These are phyloP conservation scores for Theobroma cacao DNA, from an alignment of 345 rosid genomes.

Conservation along the genomic window DNA sequence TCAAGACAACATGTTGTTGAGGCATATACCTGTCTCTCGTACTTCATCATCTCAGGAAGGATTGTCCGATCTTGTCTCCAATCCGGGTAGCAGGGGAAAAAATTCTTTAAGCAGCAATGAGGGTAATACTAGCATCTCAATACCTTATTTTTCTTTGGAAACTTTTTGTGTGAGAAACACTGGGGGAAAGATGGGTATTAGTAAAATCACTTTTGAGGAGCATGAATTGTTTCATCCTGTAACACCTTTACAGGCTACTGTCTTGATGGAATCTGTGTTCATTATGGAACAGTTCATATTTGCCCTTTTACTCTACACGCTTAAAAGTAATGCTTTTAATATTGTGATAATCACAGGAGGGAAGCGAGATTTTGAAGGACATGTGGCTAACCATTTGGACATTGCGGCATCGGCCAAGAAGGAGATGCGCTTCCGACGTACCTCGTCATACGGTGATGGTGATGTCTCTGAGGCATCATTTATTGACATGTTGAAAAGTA, in stretches of 20 bases:
- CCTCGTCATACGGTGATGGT: slow-evolving; percentile 32
- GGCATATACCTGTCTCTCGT: slow-evolving; percentile 22
- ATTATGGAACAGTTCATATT: not conserved
- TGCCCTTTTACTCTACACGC: not conserved
- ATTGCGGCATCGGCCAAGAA: slow-evolving; percentile 20
- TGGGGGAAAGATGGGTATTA: not conserved
- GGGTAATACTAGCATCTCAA: slow-evolving; percentile 18
- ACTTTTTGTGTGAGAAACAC: not conserved
- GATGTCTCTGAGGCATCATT: slow-evolving; percentile 41
- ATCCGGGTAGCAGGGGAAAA: slow-evolving; percentile 19
- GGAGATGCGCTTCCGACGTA: slow-evolving; percentile 23
- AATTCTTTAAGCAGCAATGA: slow-evolving; percentile 13
- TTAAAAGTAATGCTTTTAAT: not conserved
- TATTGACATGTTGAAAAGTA: slow-evolving; percentile 46
- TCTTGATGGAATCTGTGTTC: not conserved
- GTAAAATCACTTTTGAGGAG: not conserved
- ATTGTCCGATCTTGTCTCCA: slow-evolving; percentile 22
- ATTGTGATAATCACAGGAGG: slow-evolving; percentile 6
- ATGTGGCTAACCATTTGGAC: slow-evolving; percentile 22
- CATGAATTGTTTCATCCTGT: not conserved
- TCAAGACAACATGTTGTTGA: slow-evolving; percentile 24
- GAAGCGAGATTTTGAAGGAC: slow-evolving; percentile 17
- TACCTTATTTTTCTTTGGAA: not conserved
- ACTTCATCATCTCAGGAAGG: slow-evolving; percentile 35
- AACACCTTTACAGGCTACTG: not conserved